Evolutionary conservation across 345 rosid genomes (phyloP).

Genomic region (Pistacia integerrima): DNA sequence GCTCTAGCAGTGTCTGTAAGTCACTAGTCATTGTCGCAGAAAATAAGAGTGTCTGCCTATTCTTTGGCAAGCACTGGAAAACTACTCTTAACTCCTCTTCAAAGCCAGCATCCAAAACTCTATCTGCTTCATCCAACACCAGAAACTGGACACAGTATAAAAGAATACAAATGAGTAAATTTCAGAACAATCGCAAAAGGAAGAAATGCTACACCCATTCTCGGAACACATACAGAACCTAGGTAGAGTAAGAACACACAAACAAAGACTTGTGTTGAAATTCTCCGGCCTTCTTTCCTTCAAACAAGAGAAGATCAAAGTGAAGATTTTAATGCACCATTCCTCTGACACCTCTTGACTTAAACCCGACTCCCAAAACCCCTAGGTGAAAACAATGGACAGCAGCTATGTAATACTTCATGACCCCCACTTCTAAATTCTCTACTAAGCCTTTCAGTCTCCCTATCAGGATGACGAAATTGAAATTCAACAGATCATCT

Average conservation of each 20-base stretch:
- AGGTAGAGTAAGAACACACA: background rate
- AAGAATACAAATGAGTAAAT: background rate
- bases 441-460: background rate
- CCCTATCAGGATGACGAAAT: background rate
- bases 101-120: constrained; percentile 95
- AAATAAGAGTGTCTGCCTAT: constrained; percentile 79
- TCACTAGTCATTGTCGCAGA: constrained; percentile 96
- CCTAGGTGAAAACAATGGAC: background rate
- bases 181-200: background rate
- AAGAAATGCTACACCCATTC: background rate
- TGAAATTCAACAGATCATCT: background rate
- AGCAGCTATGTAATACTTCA: background rate
- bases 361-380: background rate
- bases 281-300: background rate
- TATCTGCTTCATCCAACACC: constrained; percentile 95
- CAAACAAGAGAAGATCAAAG: background rate
- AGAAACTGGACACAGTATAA: constrained; percentile 52
- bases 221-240: background rate
- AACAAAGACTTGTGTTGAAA: background rate
- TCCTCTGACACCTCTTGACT: background rate
- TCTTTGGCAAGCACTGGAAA: constrained; percentile 74
- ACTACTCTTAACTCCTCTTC: constrained; percentile 76
- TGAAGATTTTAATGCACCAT: background rate
- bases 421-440: background rate
- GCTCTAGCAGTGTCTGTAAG: constrained; percentile 64